Percentiles rank a stretch among this genome's conserved stretches.
Evolutionary conservation across 73 alveolate genomes (phyloP).

Genomic region (Paramecium sexaurelia): DNA sequence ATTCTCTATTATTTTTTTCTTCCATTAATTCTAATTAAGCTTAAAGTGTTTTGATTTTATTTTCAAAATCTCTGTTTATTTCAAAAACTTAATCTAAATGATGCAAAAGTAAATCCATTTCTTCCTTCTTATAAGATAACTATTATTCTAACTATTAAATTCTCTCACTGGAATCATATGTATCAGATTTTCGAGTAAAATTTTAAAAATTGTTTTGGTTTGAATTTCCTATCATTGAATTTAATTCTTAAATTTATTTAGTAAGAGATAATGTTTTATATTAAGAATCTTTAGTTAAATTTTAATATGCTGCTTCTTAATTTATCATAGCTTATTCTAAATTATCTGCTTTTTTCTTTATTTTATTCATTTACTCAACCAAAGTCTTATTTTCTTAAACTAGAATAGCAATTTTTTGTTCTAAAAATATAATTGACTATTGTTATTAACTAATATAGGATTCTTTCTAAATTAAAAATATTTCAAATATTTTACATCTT

Average conservation of each 20-base stretch:
- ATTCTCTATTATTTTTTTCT: constrained; percentile 31
- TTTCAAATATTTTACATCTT: neutral
- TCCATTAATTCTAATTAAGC: constrained; percentile 23
- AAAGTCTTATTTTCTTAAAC: neutral
- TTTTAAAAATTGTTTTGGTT: neutral
- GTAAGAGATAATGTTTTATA: neutral
- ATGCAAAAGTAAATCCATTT: constrained; percentile 16
- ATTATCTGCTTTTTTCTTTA: neutral
- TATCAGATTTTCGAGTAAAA: constrained; percentile 1
- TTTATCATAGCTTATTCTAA: constrained; percentile 1
- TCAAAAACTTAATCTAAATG: constrained; percentile 35
- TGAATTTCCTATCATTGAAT: constrained; percentile 21
- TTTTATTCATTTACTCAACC: neutral
- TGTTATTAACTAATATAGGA: neutral
- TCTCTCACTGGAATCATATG: neutral
- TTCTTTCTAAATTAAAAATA: neutral
- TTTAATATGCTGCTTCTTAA: neutral
- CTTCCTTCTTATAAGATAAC: constrained; percentile 33
- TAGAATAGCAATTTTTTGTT: neutral
- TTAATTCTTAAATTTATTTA: constrained; percentile 29
- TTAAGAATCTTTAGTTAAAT: constrained; percentile 11
- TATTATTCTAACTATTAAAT: constrained; percentile 39
- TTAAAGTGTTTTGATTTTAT: neutral
- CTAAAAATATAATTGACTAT: neutral
- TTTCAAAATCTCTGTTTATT: constrained; percentile 36